Conservation (phyloP, 2,329 filamentous ascomycete species). For the Phaeosphaeriaceae sp. region DNA sequence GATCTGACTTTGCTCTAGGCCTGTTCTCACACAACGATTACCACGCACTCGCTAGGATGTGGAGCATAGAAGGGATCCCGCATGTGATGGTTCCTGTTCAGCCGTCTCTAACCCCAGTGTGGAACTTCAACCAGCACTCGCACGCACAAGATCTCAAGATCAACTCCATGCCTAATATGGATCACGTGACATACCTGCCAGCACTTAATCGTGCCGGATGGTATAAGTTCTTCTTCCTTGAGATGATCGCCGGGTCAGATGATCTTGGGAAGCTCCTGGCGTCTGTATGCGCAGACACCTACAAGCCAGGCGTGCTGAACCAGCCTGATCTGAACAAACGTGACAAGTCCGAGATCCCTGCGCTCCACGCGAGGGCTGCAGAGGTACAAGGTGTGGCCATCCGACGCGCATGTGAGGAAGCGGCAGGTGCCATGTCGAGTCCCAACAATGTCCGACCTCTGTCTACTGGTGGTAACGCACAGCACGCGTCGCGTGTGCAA, state of each 20-base stretch:
- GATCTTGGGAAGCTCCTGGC: slow-evolving; percentile 36
- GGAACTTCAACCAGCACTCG: slow-evolving; percentile 38
- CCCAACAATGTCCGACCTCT: background rate
- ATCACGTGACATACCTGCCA: slow-evolving; percentile 39
- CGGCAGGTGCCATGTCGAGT: slow-evolving; percentile 5
- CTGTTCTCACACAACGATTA: slow-evolving; percentile 39
- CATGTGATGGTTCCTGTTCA: slow-evolving; percentile 45
- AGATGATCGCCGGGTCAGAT: slow-evolving; percentile 36
- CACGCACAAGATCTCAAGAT: slow-evolving; percentile 35
- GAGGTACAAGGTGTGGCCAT: slow-evolving; percentile 34
- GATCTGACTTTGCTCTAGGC: slow-evolving; percentile 17
- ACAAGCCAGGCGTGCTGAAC: slow-evolving; percentile 39
- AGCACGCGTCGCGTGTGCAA: slow-evolving; percentile 1
- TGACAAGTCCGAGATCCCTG: slow-evolving; percentile 31
- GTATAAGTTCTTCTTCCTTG: slow-evolving; percentile 47
- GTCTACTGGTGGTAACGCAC: background rate
- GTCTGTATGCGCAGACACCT: slow-evolving; percentile 38
- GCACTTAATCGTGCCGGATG: slow-evolving; percentile 46
- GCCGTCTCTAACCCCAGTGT: slow-evolving; percentile 33
- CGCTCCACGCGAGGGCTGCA: slow-evolving; percentile 32
- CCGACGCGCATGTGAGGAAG: slow-evolving; percentile 39
- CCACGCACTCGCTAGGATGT: slow-evolving; percentile 41
- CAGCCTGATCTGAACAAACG: slow-evolving; percentile 43
- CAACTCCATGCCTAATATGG: slow-evolving; percentile 9
- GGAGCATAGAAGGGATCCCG: slow-evolving; percentile 42